phyloP scores from a whole-genome alignment of 2,329 filamentous ascomycete species.

The Epichloe typhina region DNA sequence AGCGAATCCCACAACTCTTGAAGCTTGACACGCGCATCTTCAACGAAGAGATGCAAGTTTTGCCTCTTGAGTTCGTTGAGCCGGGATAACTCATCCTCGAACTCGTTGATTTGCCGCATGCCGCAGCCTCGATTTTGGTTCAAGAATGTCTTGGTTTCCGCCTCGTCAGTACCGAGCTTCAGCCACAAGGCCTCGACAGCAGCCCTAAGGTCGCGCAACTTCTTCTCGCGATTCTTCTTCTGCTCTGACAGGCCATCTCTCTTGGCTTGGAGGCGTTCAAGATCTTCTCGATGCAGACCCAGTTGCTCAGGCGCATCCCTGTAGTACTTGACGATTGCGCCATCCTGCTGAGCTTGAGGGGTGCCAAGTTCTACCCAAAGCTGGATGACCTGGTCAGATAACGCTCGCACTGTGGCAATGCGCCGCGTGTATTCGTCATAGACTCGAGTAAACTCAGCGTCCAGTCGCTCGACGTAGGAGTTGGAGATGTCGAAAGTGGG shows the following conservation, averaged over 20 bases:
- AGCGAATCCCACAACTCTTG: slow-evolving; percentile 92
- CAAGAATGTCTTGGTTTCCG: slow-evolving; percentile 73
- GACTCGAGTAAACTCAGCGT: slow-evolving; percentile 82
- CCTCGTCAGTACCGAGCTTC: slow-evolving; percentile 69
- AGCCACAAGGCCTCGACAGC: slow-evolving; percentile 84
- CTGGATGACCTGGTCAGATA: slow-evolving; percentile 77
- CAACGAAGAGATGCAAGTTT: slow-evolving; percentile 90
- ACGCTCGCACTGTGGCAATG: slow-evolving; percentile 57
- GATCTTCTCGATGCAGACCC: slow-evolving; percentile 78
- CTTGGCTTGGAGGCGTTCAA: slow-evolving; percentile 56
- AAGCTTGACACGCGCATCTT: slow-evolving; percentile 79
- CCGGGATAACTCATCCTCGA: slow-evolving; percentile 75
- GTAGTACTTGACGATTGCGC: slow-evolving; percentile 75
- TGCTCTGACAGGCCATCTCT: slow-evolving; percentile 78
- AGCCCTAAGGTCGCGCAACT: slow-evolving; percentile 58
- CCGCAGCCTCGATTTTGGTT: slow-evolving; percentile 83
- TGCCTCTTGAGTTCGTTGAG: slow-evolving; percentile 89
- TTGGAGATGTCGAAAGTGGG: slow-evolving; percentile 87
- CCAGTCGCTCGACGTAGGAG: slow-evolving; percentile 72
- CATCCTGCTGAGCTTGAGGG: slow-evolving; percentile 84
- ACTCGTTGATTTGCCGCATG: slow-evolving; percentile 85
- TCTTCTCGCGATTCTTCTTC: slow-evolving; percentile 72
- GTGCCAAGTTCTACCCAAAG: slow-evolving; percentile 94
- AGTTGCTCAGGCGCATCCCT: slow-evolving; percentile 87
- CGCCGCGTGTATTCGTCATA: slow-evolving; percentile 93